Base-by-base conservation (phyloP, 2,329 filamentous ascomycete species). In the Arachnomyces sp. region DNA sequence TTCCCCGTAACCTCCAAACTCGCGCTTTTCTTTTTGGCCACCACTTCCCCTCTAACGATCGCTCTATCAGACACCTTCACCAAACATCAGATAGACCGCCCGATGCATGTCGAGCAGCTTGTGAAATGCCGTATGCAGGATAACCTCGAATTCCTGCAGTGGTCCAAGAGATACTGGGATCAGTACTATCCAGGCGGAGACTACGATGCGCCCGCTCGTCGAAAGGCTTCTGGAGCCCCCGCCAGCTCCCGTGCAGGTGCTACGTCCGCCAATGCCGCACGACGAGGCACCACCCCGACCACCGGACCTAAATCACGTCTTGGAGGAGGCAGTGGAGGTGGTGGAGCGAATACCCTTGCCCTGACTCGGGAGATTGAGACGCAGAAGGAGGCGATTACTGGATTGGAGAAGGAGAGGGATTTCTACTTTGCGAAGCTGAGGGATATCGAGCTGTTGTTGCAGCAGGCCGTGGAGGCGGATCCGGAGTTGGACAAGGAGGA, bases 81-180 rank as follows among this genome's bases (percentile, higher is more conserved):
- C 47, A 85, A 84, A 65, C 89, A 96, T 68, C 73, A 80, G 49
- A 77, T 98, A 70, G 89, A 96, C 56, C 88, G 88, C 62, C 83
- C 84, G 18, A 82, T 98, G 54, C 87, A 87, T 44, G 87, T 96
- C 61, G 80, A 95, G 65, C 73, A 77, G 43, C 80, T 98, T 44
- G 79, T 92, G 56, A 98, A 96, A 68, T 98, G 92, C 75, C 95
- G 95, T 74, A 98, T 98, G 90, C 92, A 98, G 75, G 92, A 98
- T 67, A 98, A 98, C 72, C 84, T 98, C 55, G 92, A 96, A 62
- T 98, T 98, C 65, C 74, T 98, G 45, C 92, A 98, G 70, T 98
- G 88, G 84, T 82, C 82, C 44, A 98, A 98, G 77, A 75, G 77
- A 53, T 95, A 88, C 72, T 98, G 92, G 92, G 92, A 98, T 59